Conservation (phyloP, 2,329 filamentous ascomycete genomes). For the Apiospora hydei region DNA sequence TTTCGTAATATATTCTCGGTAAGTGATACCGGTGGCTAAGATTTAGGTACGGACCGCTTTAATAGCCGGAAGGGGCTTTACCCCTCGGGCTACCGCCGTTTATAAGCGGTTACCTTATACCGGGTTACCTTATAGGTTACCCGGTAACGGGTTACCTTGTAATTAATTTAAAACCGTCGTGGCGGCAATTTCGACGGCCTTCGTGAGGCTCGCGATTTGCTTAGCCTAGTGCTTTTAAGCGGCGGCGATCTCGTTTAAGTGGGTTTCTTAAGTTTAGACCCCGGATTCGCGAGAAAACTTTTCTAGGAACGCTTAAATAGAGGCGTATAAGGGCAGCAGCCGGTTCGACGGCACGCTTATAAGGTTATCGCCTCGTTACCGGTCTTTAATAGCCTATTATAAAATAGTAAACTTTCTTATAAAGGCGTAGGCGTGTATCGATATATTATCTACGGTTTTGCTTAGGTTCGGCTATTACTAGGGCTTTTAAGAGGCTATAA, state of each 20-base stretch:
- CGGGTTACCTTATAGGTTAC: too few relatives aligned
- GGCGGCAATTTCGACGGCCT: not conserved
- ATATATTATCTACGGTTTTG: not conserved
- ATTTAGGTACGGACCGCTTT: not conserved
- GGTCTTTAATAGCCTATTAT: not conserved
- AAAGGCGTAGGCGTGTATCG: not conserved
- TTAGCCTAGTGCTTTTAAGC: not conserved
- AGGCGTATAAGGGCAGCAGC: accelerated
- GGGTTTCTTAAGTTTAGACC: not conserved
- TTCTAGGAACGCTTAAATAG: not conserved
- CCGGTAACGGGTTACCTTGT: too few relatives aligned
- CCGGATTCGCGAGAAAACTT: not conserved
- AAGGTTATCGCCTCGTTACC: not conserved
- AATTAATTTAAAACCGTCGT: not conserved
- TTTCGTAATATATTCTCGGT: too few relatives aligned
- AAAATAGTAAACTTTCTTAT: not conserved
- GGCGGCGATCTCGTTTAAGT: not conserved
- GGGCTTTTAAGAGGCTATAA: not conserved
- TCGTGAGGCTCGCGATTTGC: not conserved
- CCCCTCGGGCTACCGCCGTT: not conserved
- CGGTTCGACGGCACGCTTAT: not conserved
- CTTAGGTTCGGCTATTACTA: not conserved
- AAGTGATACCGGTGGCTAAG: too few relatives aligned
- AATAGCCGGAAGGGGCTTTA: not conserved
- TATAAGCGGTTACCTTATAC: not conserved